phyloP scores from a whole-genome alignment of 192 early-diverging fungal genomes.

The Mortierella claussenii region DNA sequence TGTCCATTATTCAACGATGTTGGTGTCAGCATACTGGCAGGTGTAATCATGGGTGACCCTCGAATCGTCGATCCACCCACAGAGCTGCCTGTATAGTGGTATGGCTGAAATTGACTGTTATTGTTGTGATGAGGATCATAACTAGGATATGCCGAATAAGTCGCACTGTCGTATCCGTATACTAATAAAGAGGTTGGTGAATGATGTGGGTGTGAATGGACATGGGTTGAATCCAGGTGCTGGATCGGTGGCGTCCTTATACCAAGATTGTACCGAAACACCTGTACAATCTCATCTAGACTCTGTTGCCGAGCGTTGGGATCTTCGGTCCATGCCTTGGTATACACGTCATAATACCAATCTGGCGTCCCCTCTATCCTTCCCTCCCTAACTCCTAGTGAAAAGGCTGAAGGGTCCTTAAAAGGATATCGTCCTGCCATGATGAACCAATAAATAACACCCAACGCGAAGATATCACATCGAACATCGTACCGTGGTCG shows the following conservation, averaged over 20 bases:
- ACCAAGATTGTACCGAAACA: constrained; percentile 31
- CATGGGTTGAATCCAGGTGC: constrained; percentile 11
- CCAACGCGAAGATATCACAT: constrained; percentile 46
- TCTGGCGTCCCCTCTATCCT: constrained; percentile 31
- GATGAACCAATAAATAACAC: constrained; percentile 47
- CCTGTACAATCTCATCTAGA: constrained; percentile 32
- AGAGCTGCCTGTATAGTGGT: constrained; percentile 15
- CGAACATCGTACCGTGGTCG: constrained; percentile 44
- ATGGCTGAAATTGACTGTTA: no score
- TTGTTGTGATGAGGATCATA: no score
- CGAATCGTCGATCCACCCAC: constrained; percentile 16
- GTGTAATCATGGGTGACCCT: constrained; percentile 36
- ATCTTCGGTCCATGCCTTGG: constrained; percentile 32
- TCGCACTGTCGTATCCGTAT: constrained; percentile 11
- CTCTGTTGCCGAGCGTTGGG: constrained; percentile 23
- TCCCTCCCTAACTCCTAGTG: constrained; percentile 26
- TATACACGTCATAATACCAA: constrained; percentile 33
- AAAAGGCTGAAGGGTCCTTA: constrained; percentile 29
- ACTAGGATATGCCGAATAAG: constrained; percentile 9
- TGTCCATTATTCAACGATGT: constrained; percentile 15
- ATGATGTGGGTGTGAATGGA: constrained; percentile 11
- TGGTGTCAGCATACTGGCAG: constrained; percentile 39
- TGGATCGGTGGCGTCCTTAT: constrained; percentile 13
- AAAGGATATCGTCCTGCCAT: constrained; percentile 44
- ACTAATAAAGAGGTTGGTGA: no score